phyloP scores from a whole-genome alignment of 2,329 filamentous ascomycete genomes.

The Dactylellina sp. region DNA sequence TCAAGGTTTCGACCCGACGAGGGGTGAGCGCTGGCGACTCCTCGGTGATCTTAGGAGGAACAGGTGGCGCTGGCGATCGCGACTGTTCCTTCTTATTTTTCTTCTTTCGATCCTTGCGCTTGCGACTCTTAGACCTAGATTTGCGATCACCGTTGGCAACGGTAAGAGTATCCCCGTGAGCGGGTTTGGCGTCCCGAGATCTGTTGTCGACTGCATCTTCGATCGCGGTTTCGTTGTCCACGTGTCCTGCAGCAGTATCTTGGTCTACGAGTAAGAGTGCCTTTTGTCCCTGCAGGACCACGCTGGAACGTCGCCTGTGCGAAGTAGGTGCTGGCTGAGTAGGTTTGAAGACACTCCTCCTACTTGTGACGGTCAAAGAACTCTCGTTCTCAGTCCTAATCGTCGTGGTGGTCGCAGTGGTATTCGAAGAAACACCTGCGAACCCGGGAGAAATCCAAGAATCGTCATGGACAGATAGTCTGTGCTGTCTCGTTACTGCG shows the following conservation, averaged over 20 bases:
- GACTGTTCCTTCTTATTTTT: constrained; percentile 34
- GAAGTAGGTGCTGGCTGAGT: constrained; percentile 3
- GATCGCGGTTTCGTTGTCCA: constrained; percentile 13
- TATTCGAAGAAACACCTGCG: constrained; percentile 37
- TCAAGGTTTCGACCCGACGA: constrained; percentile 41
- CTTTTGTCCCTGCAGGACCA: constrained; percentile 43
- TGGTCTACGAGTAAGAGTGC: constrained; percentile 50
- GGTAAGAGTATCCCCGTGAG: constrained; percentile 22
- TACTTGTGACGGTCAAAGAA: constrained; percentile 30
- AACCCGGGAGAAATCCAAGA: constrained; percentile 53
- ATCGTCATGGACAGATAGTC: constrained; percentile 39
- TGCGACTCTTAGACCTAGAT: constrained; percentile 53
- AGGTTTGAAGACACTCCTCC: constrained; percentile 43
- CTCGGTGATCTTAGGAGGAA: constrained; percentile 37
- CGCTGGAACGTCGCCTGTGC: constrained; percentile 47
- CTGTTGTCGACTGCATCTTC: constrained; percentile 33
- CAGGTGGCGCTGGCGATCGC: constrained; percentile 36
- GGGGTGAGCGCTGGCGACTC: constrained; percentile 40
- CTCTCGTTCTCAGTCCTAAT: constrained; percentile 12
- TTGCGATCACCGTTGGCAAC: constrained; percentile 41
- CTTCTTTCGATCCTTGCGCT: constrained; percentile 52
- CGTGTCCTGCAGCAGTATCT: constrained; percentile 6
- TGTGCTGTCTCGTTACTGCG: constrained; percentile 13
- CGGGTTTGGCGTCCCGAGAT: constrained; percentile 25
- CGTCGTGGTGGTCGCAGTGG: constrained; percentile 27